Evolutionary conservation across 305 asterid species (phyloP).

Genomic region (Salvia sclarea): DNA sequence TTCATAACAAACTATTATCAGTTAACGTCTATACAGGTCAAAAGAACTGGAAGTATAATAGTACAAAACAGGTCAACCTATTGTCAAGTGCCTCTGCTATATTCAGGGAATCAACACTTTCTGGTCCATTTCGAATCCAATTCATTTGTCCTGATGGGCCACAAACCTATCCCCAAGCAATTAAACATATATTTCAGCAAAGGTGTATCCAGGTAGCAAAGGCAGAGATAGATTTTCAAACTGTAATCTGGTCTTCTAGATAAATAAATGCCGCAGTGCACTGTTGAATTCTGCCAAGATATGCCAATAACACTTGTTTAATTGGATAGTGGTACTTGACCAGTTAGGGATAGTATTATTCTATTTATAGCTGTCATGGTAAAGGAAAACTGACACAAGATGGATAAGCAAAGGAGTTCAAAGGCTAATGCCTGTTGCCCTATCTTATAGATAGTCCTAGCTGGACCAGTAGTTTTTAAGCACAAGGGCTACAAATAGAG

Average conservation of each 20-base stretch:
- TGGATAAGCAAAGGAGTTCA: background rate
- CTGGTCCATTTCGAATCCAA: slow-evolving; percentile 92
- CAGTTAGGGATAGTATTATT: background rate
- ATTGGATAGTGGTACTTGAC: background rate
- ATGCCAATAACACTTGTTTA: slow-evolving; percentile 4
- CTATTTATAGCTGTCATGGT: background rate
- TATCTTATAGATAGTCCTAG: slow-evolving; percentile 1
- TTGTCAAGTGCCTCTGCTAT: slow-evolving; percentile 76
- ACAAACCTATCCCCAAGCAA: slow-evolving; percentile 58
- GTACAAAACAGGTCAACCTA: slow-evolving; percentile 52
- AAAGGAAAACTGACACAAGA: slow-evolving; percentile 13
- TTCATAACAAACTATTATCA: background rate
- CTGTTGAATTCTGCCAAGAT: background rate
- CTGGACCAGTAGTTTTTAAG: slow-evolving; percentile 1
- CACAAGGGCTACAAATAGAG: background rate
- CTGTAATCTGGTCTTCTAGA: slow-evolving; percentile 17
- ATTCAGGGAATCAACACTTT: slow-evolving; percentile 64
- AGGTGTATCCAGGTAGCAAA: slow-evolving; percentile 18
- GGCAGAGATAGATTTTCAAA: slow-evolving; percentile 7
- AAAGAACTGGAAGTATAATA: slow-evolving; percentile 12
- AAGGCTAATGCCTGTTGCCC: background rate
- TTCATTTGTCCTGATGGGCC: slow-evolving; percentile 96
- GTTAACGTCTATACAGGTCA: background rate
- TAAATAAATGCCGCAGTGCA: background rate
- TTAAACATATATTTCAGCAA: slow-evolving; percentile 25